Evolutionary conservation across 2,329 filamentous ascomycete genomes (phyloP).

Genomic region (Periconia sp.): DNA sequence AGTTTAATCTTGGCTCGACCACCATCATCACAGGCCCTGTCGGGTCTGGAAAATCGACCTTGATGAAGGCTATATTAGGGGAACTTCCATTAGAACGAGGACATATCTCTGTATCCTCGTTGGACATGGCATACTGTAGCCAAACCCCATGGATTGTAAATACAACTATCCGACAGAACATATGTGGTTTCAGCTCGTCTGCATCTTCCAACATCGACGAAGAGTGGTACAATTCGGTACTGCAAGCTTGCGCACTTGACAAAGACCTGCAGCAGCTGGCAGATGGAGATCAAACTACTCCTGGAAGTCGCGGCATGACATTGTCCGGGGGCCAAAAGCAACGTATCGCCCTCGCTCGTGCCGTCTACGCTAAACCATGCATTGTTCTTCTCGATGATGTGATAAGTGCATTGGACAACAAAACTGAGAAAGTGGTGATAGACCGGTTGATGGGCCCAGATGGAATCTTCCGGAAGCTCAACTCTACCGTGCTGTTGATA

Average conservation of each 20-base stretch:
- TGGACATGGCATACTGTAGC: slow-evolving; percentile 21
- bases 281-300: slow-evolving; percentile 38
- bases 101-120: slow-evolving; percentile 3
- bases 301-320: slow-evolving; percentile 50
- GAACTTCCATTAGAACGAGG: slow-evolving; percentile 3
- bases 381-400: slow-evolving; percentile 2
- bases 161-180: slow-evolving; percentile 25
- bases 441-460: slow-evolving; percentile 3
- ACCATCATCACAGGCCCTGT: slow-evolving; percentile 10
- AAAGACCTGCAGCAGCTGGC: slow-evolving; percentile 13
- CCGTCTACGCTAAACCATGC: slow-evolving; percentile 43
- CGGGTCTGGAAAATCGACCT: slow-evolving; percentile 33
- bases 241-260: slow-evolving; percentile 20
- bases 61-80: slow-evolving; percentile 25
- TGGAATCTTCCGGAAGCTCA: slow-evolving; percentile 3
- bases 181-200: slow-evolving; percentile 12
- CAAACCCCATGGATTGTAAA: slow-evolving; percentile 30
- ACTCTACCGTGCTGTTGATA: slow-evolving; percentile 3
- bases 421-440: slow-evolving; percentile 3
- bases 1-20: slow-evolving; percentile 4
- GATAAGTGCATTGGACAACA: slow-evolving; percentile 1
- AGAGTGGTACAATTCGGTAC: slow-evolving; percentile 27
- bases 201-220: slow-evolving; percentile 15
- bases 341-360: slow-evolving; percentile 50
- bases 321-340: slow-evolving; percentile 54